These are phyloP conservation scores for Aspergillus sparsus DNA, from an alignment of 495 filamentous ascomycete species.

Conservation along the genomic window DNA sequence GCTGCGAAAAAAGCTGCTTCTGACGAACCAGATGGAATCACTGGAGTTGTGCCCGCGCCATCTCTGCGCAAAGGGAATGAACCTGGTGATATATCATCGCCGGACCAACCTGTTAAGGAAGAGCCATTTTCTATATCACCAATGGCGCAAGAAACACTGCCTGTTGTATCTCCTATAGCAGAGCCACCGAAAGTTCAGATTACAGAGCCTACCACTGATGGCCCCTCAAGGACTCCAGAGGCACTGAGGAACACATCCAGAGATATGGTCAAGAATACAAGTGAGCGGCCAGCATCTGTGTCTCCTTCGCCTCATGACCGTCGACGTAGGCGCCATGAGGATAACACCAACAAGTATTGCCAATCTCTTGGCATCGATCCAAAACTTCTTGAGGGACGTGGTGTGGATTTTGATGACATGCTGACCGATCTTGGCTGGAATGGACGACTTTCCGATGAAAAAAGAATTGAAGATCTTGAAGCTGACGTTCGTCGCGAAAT, in stretches of 20 bases:
- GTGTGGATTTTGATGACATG: constrained; percentile 72
- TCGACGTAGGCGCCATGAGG: constrained; percentile 63
- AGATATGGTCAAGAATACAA: constrained; percentile 25
- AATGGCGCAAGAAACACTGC: constrained; percentile 17
- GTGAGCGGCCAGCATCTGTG: constrained; percentile 36
- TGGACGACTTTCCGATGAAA: constrained; percentile 65
- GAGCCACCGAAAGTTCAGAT: constrained; percentile 46
- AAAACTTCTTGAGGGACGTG: constrained; percentile 64
- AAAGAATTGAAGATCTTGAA: constrained; percentile 80
- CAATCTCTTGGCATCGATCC: constrained; percentile 74
- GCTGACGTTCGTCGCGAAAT: constrained; percentile 83
- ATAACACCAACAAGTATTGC: constrained; percentile 78
- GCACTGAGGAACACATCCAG: constrained; percentile 38
- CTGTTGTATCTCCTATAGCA: constrained; percentile 15
- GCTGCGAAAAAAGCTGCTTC: constrained; percentile 48
- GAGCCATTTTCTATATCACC: constrained; percentile 8
- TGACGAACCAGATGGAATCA: constrained; percentile 82
- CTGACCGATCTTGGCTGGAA: constrained; percentile 91
- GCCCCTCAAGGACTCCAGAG: constrained; percentile 33
- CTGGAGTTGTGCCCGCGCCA: constrained; percentile 79
- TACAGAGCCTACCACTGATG: constrained; percentile 35
- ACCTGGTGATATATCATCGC: constrained; percentile 17
- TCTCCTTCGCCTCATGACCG: constrained; percentile 48
- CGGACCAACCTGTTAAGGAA: constrained; percentile 23
- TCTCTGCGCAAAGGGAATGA: constrained; percentile 44